These are phyloP conservation scores for Salvia hispanica DNA, from an alignment of 257 asterid genomes.

Conservation along the genomic window DNA sequence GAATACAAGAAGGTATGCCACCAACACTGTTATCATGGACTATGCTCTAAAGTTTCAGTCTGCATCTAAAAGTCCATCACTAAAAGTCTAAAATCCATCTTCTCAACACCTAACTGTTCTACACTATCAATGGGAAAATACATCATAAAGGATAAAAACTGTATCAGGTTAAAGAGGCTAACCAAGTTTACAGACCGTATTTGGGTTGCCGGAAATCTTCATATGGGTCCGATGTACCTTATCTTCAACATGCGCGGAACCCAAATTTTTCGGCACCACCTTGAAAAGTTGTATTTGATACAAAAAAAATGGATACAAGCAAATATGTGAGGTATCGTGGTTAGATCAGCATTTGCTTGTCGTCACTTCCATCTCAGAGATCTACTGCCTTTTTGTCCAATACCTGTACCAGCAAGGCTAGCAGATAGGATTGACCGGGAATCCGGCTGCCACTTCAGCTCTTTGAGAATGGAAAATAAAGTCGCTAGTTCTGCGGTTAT, in stretches of 20 bases:
- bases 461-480: constrained; percentile 75
- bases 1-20: not conserved
- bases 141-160: constrained; percentile 8
- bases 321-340: not conserved
- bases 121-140: constrained; percentile 14
- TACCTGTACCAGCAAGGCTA: constrained; percentile 80
- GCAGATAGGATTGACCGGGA: constrained; percentile 64
- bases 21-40: not conserved
- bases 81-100: not conserved
- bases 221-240: too few species aligned
- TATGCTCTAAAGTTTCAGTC: constrained; percentile 2
- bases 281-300: not conserved
- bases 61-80: not conserved
- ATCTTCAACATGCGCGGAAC: not conserved
- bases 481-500: constrained; percentile 79
- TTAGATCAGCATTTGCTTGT: constrained; percentile 10
- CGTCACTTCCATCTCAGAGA: constrained; percentile 64
- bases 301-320: constrained; percentile 15
- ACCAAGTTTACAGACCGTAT: constrained; percentile 3
- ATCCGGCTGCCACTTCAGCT: constrained; percentile 91
- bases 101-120: constrained; percentile 13
- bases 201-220: too few species aligned
- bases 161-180: constrained; percentile 14
- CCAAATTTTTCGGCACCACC: not conserved
- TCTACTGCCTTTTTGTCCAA: constrained; percentile 82